phyloP scores from a whole-genome alignment of 208 protist species.

The Tritrichomonas foetus region DNA sequence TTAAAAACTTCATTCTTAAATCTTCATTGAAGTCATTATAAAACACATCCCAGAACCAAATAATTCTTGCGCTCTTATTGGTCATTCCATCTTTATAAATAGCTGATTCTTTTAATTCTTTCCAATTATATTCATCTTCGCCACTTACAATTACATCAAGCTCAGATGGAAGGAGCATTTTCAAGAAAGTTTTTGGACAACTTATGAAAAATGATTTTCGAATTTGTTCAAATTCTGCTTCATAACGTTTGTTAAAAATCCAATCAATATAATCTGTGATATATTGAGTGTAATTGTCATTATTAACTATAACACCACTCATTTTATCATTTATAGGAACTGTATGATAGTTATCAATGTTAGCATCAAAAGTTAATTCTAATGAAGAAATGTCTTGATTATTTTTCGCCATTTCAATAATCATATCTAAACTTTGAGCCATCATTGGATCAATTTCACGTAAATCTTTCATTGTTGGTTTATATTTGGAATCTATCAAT shows the following conservation, averaged over 20 bases:
- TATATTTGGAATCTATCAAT: conserved; percentile 34
- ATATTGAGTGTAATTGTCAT: conserved; percentile 51
- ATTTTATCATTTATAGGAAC: conserved; percentile 47
- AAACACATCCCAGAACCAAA: conserved; percentile 63
- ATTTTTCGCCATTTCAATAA: conserved; percentile 32
- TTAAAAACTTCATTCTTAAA: conserved; percentile 57
- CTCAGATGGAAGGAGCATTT: not conserved
- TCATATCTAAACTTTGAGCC: not conserved
- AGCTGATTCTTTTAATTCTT: not conserved
- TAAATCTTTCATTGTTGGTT: conserved; percentile 43
- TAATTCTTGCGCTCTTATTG: conserved; percentile 44
- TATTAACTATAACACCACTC: conserved; percentile 46
- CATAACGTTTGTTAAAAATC: not conserved
- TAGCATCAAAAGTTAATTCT: not conserved
- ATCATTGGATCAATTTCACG: conserved; percentile 48
- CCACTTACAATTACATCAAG: conserved; percentile 1
- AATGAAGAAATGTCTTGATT: not conserved
- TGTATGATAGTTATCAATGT: conserved; percentile 24
- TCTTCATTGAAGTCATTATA: conserved; percentile 51
- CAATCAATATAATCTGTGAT: conserved; percentile 44
- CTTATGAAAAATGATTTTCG: not conserved
- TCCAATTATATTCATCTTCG: not conserved
- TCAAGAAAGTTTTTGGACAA: not conserved
- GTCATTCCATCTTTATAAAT: conserved; percentile 60
- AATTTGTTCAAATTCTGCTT: not conserved